A percentile compares a stretch with the other conserved stretches of the same genome.
phyloP scores from a whole-genome alignment of 208 protist genomes.

The Trypanosoma avium region DNA sequence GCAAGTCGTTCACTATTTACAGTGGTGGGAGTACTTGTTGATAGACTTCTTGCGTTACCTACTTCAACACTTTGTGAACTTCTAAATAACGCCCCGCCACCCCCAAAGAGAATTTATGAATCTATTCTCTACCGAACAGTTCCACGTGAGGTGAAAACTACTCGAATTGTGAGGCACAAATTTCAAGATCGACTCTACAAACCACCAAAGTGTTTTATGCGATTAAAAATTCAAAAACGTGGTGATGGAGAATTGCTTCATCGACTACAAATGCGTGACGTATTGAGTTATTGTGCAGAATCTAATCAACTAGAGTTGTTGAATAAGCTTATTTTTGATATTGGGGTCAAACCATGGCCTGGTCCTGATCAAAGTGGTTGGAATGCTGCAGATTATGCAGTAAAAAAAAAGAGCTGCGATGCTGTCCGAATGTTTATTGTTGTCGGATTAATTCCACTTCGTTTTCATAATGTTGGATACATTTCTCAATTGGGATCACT shows the following conservation, averaged over 20 bases:
- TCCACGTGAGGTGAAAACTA: constrained; percentile 25
- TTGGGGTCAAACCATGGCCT: constrained; percentile 59
- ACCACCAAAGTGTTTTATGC: constrained; percentile 45
- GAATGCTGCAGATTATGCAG: constrained; percentile 71
- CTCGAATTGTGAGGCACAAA: constrained; percentile 31
- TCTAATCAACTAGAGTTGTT: constrained; percentile 43
- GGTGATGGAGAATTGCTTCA: constrained; percentile 35
- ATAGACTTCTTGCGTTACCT: constrained; percentile 42
- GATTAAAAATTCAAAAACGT: constrained; percentile 36
- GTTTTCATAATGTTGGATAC: constrained; percentile 35
- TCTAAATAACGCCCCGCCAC: constrained; percentile 37
- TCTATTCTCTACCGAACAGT: constrained; percentile 49
- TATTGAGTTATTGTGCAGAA: constrained; percentile 73
- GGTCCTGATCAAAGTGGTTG: constrained; percentile 57
- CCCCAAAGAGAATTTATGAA: constrained; percentile 31
- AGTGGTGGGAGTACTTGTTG: constrained; percentile 37
- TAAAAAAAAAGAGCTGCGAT: constrained; percentile 11
- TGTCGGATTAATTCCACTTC: constrained; percentile 36
- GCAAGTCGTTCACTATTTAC: constrained; percentile 47
- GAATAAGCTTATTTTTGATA: constrained; percentile 34
- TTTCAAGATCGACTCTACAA: constrained; percentile 40
- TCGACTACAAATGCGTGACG: constrained; percentile 59
- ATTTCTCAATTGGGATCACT: not conserved
- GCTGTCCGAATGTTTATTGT: constrained; percentile 46
- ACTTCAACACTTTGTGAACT: constrained; percentile 34